Conservation (phyloP, 208 protist genomes). For the Sergeia podlipaevii region DNA sequence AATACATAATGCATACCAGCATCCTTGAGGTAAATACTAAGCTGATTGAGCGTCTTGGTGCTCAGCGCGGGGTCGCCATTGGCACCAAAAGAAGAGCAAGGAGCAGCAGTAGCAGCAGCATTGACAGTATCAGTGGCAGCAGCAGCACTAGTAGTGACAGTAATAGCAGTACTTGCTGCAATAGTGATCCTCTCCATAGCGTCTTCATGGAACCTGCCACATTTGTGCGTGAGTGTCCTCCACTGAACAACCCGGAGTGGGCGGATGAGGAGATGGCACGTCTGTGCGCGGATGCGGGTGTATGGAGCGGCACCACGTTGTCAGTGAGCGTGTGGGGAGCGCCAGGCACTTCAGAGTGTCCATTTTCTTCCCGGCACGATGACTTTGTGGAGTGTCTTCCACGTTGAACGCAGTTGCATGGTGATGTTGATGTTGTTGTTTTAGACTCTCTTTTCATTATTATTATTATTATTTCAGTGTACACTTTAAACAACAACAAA, state of each 20-base stretch:
- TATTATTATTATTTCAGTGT: slow-evolving; percentile 5
- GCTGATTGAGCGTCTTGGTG: slow-evolving; percentile 20
- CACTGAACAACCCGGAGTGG: slow-evolving; percentile 61
- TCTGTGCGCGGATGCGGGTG: slow-evolving; percentile 23
- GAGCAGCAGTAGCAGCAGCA: too few relatives aligned
- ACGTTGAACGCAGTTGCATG: too few relatives aligned
- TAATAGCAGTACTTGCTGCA: too few relatives aligned
- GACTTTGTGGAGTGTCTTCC: slow-evolving; percentile 23
- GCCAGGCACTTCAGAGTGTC: slow-evolving; percentile 55
- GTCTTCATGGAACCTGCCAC: slow-evolving; percentile 8
- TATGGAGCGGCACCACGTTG: slow-evolving; percentile 57
- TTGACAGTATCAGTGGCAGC: too few relatives aligned
- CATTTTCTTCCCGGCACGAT: slow-evolving; percentile 44
- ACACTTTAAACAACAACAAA: too few relatives aligned
- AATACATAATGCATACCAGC: neutral
- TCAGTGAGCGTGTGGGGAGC: slow-evolving; percentile 55
- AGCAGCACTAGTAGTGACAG: too few relatives aligned
- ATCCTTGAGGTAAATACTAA: slow-evolving; percentile 10
- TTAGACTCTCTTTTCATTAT: slow-evolving; percentile 3
- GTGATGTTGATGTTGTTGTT: neutral
- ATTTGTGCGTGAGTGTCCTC: slow-evolving; percentile 33
- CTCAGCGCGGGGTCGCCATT: neutral
- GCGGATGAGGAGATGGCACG: slow-evolving; percentile 82
- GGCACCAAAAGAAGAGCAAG: too few relatives aligned
- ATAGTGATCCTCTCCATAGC: slow-evolving; percentile 3